These are phyloP conservation scores for Colletotrichum kahawae DNA, from an alignment of 2,329 filamentous ascomycete species.

Conservation along the genomic window DNA sequence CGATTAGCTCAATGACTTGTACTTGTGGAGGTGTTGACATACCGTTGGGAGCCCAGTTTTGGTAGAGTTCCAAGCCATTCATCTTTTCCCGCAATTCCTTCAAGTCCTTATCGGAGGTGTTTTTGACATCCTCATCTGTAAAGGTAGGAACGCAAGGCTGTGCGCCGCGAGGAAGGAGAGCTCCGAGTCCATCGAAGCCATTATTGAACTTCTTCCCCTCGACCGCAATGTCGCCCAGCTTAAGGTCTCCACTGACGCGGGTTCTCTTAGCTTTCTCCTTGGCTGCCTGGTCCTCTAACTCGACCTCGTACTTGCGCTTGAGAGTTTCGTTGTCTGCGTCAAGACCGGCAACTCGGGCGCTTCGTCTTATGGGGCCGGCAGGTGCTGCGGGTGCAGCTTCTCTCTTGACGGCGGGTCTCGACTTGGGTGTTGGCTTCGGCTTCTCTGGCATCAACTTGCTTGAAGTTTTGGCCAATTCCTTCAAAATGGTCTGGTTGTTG, in stretches of 20 bases:
- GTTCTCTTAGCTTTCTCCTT: constrained; percentile 62
- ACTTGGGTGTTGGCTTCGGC: constrained; percentile 48
- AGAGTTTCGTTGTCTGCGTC: constrained; percentile 51
- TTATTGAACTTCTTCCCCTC: constrained; percentile 79
- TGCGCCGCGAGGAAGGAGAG: constrained; percentile 68
- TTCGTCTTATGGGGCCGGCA: constrained; percentile 58
- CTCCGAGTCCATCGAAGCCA: constrained; percentile 67
- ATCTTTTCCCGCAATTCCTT: constrained; percentile 77
- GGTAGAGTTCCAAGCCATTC: constrained; percentile 78
- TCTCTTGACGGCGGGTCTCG: constrained; percentile 45
- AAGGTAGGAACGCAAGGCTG: constrained; percentile 87
- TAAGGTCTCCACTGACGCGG: constrained; percentile 62
- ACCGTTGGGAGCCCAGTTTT: constrained; percentile 83
- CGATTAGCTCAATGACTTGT: background rate
- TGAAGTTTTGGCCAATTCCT: constrained; percentile 75
- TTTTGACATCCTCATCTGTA: constrained; percentile 79
- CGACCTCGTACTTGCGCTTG: constrained; percentile 58
- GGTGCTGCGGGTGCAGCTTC: constrained; percentile 33
- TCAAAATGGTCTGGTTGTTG: constrained; percentile 80
- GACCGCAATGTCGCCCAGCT: constrained; percentile 78
- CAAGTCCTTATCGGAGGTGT: constrained; percentile 78
- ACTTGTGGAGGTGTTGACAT: constrained; percentile 29
- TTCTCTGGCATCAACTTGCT: constrained; percentile 71
- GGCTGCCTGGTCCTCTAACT: constrained; percentile 45
- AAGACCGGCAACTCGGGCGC: constrained; percentile 62